Evolutionary conservation across 2,329 filamentous ascomycete genomes (phyloP), one percentile per base, ranked within the genome.

Genomic region (Pseudocercospora eumusae): DNA sequence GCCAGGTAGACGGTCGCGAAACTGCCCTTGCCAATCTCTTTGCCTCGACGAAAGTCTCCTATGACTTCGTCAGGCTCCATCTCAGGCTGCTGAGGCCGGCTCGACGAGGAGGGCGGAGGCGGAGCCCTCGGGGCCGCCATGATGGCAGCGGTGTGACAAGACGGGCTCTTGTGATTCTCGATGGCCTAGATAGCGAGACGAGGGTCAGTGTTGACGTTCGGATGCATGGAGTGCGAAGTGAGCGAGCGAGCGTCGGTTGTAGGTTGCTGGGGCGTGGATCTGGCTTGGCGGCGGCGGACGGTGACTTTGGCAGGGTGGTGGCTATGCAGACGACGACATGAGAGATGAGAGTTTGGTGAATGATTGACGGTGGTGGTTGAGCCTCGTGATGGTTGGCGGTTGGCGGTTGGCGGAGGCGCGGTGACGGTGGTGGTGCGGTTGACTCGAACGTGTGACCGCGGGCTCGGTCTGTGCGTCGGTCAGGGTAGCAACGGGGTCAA

Each of bases 1-100:
- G 74, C 75, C 25, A 76, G 68, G 76, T 95, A 98, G 68, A 99
- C 95, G 69, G 92, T 92, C 68, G 95, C 95, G 81, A 98, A 99
- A 81, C 95, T 98, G 66, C 95, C 95, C 80, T 95, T 95, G 66
- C 95, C 95, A 75, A 98, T 97, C 80, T 97, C 91, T 70, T 90
- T 88, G 70, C 92, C 86, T 72, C 93, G 88, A 71, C 85, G 84
- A 78, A 96, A 97, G 73, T 89, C 87, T 69, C 92, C 91, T 71
- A 95, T 83, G 50, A 78, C 75, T 70, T 70, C 75, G 68, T 71
- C 76, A 56, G 69, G 76, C 71, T 74, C 73, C 59, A 64, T 64
- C 58, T 73, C 77, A 33, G 59, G 65, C 44, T 65, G 59, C 27
- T 71, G 71, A 58, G 75, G 72, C 66, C 76, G 73, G 65, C 75